Conservation (phyloP, 2,329 filamentous ascomycete genomes). For the Botrytis hyacinthi region DNA sequence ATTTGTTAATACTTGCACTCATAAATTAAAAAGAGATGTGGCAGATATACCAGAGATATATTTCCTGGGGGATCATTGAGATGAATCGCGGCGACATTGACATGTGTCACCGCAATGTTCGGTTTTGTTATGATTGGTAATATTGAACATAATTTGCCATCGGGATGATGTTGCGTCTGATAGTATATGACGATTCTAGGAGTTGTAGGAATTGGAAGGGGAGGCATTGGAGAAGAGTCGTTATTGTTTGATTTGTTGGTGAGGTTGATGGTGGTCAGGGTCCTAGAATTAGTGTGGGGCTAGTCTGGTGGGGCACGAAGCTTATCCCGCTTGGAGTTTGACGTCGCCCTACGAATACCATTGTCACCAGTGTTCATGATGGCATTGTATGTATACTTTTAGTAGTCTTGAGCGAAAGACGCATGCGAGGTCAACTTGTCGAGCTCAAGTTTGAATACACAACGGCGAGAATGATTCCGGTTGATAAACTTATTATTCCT, state of each 20-base stretch:
- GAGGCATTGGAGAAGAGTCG: conserved; percentile 32
- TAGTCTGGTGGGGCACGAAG: background rate
- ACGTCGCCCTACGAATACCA: background rate
- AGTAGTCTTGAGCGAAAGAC: background rate
- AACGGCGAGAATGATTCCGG: background rate
- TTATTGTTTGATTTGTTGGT: background rate
- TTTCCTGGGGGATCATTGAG: conserved; percentile 64
- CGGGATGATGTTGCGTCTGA: conserved; percentile 59
- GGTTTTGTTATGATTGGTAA: conserved; percentile 49
- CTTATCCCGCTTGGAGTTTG: background rate
- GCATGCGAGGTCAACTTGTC: no score
- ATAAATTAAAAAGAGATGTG: conserved; percentile 62
- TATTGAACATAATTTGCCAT: conserved; percentile 56
- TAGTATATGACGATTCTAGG: conserved; percentile 56
- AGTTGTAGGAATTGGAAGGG: conserved; percentile 30
- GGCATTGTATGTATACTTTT: background rate
- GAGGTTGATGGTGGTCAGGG: conserved; percentile 9
- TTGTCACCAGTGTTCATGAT: background rate
- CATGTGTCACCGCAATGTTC: conserved; percentile 68
- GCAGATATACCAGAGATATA: conserved; percentile 47
- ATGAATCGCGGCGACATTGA: conserved; percentile 85
- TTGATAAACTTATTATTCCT: background rate
- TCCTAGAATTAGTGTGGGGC: background rate
- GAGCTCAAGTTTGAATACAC: background rate
- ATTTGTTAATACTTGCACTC: conserved; percentile 59